Percentiles rank a stretch among this genome's conserved stretches.
These are phyloP conservation scores for Spinellus fusiger DNA, from an alignment of 192 early-diverging fungal species.

Conservation along the genomic window DNA sequence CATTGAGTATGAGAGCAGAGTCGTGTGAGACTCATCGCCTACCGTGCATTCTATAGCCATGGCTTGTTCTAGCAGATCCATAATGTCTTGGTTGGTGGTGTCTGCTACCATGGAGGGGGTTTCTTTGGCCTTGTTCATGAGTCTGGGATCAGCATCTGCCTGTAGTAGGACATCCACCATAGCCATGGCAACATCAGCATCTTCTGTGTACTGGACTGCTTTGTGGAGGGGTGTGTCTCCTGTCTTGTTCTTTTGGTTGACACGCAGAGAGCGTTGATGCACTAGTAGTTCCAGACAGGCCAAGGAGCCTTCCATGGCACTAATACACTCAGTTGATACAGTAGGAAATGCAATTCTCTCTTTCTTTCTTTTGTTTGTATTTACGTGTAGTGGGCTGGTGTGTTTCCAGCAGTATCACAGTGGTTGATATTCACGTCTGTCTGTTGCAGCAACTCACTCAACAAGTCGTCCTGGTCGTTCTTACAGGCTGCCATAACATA, in stretches of 20 bases:
- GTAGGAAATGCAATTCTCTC: neutral
- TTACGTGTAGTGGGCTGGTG: constrained; percentile 65
- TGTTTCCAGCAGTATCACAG: constrained; percentile 55
- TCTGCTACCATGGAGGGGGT: constrained; percentile 14
- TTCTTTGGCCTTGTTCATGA: constrained; percentile 20
- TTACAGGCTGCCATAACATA: constrained; percentile 64
- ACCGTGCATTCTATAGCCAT: constrained; percentile 25
- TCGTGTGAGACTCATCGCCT: neutral
- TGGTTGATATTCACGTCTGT: constrained; percentile 52
- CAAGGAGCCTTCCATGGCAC: constrained; percentile 50
- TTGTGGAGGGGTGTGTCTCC: constrained; percentile 65
- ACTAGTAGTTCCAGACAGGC: constrained; percentile 55
- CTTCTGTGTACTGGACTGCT: constrained; percentile 50
- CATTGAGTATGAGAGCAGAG: no score
- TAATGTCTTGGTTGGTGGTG: constrained; percentile 26
- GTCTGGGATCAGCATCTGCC: constrained; percentile 46
- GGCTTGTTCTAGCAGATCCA: constrained; percentile 18
- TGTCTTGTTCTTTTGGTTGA: constrained; percentile 33
- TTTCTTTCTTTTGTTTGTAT: neutral
- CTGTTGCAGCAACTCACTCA: constrained; percentile 50
- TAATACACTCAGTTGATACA: neutral
- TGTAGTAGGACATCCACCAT: constrained; percentile 54
- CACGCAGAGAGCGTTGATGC: constrained; percentile 41
- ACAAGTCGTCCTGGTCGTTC: constrained; percentile 62
- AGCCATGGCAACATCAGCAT: constrained; percentile 47